Conservation (phyloP, 805 yeast genomes). For the Naumovozyma dairenensis region DNA sequence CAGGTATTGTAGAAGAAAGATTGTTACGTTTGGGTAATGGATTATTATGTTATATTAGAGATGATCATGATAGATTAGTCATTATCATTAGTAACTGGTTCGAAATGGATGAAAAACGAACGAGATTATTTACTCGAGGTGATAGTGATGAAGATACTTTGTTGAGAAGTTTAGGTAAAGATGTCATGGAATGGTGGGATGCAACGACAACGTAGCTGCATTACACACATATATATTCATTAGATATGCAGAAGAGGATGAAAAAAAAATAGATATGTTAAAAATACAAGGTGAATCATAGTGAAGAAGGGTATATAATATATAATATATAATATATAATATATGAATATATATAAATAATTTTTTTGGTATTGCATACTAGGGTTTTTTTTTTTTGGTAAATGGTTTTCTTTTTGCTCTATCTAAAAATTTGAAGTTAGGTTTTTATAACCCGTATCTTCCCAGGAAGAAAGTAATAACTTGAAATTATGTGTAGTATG, state of each 20-base stretch:
- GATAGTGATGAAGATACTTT: slow-evolving; percentile 5
- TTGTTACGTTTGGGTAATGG: slow-evolving; percentile 26
- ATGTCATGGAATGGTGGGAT: slow-evolving; percentile 21
- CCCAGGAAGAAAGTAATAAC: too few relatives aligned
- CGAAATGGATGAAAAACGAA: slow-evolving; percentile 6
- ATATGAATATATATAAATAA: too few relatives aligned
- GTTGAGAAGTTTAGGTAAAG: slow-evolving; percentile 16
- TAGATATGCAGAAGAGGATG: background rate
- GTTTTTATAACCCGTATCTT: too few relatives aligned
- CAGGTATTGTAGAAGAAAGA: slow-evolving; percentile 19
- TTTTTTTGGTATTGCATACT: too few relatives aligned
- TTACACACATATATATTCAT: background rate
- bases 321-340: too few relatives aligned
- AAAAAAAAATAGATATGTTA: background rate
- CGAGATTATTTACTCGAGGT: background rate
- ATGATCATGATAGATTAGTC: slow-evolving; percentile 10
- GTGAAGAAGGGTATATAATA: background rate
- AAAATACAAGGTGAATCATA: background rate
- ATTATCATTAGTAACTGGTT: slow-evolving; percentile 27
- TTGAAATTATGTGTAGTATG: too few relatives aligned
- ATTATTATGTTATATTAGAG: slow-evolving; percentile 22
- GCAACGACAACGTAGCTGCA: background rate
- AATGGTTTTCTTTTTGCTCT: too few relatives aligned
- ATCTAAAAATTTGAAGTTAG: too few relatives aligned
- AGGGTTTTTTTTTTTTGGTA: too few relatives aligned